phyloP scores from a whole-genome alignment of 2,329 filamentous ascomycete species.

The Colletotrichum acutatum region DNA sequence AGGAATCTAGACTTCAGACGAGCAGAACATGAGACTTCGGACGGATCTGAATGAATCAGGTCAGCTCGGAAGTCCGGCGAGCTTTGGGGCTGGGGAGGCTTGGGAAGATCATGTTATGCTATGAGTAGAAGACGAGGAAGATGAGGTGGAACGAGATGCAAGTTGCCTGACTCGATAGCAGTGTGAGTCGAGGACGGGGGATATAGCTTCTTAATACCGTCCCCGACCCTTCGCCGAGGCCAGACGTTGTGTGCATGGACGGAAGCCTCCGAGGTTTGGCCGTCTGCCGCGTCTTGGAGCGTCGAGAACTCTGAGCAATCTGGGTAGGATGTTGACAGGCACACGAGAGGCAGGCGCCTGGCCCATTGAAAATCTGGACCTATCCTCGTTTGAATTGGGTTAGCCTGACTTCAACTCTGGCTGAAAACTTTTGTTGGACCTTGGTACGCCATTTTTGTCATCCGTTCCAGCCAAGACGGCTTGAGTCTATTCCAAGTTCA shows the following conservation, averaged over 20 bases:
- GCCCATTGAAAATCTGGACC: not conserved
- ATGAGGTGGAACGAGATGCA: not conserved
- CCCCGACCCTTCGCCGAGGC: not conserved
- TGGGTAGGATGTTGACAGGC: not conserved
- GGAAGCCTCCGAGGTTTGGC: not conserved
- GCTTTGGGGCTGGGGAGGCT: slow-evolving; percentile 20
- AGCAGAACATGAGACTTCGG: not conserved
- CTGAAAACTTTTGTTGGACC: not conserved
- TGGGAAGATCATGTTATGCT: slow-evolving; percentile 22
- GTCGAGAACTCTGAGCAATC: not conserved
- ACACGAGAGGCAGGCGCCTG: not conserved
- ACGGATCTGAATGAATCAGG: not conserved
- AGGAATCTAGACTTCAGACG: slow-evolving; percentile 9
- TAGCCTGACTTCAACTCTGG: not conserved
- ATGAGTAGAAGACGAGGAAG: not conserved
- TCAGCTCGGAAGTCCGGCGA: slow-evolving; percentile 11
- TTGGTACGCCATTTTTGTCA: not conserved
- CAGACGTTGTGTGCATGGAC: not conserved
- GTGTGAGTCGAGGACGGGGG: not conserved
- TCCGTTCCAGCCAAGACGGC: slow-evolving; percentile 4
- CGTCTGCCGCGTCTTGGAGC: not conserved
- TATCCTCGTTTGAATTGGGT: not conserved
- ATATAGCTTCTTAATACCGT: not conserved
- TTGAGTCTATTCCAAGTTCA: not conserved
- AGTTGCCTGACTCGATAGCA: slow-evolving; percentile 3